Percentiles rank a stretch among this genome's conserved stretches.
Evolutionary conservation across 1,284 basidiomycete species (phyloP).

Genomic region (Austroboletus novae-zelandiae): DNA sequence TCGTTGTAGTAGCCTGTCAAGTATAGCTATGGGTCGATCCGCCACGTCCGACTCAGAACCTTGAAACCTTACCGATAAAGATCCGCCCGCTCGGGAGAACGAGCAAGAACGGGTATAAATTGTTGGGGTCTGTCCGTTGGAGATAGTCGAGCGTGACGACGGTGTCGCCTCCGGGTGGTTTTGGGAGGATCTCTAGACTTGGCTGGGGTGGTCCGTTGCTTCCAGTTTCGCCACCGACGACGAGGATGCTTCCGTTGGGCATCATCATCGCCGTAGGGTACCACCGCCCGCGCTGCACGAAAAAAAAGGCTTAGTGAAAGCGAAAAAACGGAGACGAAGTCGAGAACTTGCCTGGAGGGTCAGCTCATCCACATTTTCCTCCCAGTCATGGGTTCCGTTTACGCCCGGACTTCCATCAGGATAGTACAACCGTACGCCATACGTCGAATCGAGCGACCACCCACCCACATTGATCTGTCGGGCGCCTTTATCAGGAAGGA

Average conservation of each 20-base stretch:
- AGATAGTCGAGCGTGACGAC: constrained; percentile 44
- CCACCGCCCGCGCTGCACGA: constrained; percentile 60
- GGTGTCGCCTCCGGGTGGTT: constrained; percentile 42
- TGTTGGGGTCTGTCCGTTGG: constrained; percentile 67
- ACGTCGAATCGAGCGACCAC: constrained; percentile 61
- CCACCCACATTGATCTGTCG: constrained; percentile 72
- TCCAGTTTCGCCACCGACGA: constrained; percentile 73
- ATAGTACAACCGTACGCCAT: constrained; percentile 59
- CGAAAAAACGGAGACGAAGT: no score
- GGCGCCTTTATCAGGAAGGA: constrained; percentile 69
- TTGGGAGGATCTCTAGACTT: constrained; percentile 59
- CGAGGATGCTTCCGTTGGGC: constrained; percentile 66
- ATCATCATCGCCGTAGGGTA: constrained; percentile 67
- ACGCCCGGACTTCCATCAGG: constrained; percentile 49
- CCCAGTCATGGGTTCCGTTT: constrained; percentile 55
- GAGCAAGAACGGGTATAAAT: constrained; percentile 74
- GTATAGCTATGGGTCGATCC: no score
- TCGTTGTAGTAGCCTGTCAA: constrained; percentile 70
- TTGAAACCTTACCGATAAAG: constrained; percentile 53
- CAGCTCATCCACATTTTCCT: constrained; percentile 45
- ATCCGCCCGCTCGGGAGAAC: constrained; percentile 63
- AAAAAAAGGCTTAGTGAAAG: no score
- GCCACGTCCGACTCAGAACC: no score
- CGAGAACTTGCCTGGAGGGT: constrained; percentile 41
- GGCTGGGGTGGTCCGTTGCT: constrained; percentile 64